Percentiles rank a stretch among this genome's conserved stretches.
Conservation (phyloP, 306 rosid genomes). For the Aeschynomene evenia region DNA sequence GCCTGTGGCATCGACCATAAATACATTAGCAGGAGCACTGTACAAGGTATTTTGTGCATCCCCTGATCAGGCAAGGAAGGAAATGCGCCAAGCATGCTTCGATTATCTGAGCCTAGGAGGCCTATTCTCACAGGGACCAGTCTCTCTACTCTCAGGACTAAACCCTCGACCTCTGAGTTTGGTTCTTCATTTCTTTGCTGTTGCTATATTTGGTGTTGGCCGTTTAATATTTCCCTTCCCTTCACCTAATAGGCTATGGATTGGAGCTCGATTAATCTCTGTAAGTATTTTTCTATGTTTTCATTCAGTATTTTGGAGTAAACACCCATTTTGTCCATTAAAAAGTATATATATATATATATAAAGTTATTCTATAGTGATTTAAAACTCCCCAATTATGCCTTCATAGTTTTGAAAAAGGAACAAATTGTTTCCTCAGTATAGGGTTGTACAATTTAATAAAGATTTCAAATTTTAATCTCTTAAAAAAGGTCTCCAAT, state of each 20-base stretch:
- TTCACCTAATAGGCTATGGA: constrained; percentile 83
- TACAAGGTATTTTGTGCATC: constrained; percentile 94
- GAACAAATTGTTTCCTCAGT: too few relatives aligned
- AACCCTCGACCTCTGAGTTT: constrained; percentile 94
- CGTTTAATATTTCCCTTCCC: constrained; percentile 87
- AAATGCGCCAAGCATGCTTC: constrained; percentile 99
- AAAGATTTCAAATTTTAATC: too few relatives aligned
- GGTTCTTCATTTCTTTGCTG: constrained; percentile 97
- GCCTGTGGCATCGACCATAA: constrained; percentile 99
- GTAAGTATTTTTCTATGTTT: constrained; percentile 42
- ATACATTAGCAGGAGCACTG: constrained; percentile 95
- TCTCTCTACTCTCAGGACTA: constrained; percentile 85
- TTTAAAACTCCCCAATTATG: too few relatives aligned
- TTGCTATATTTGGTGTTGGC: constrained; percentile 89
- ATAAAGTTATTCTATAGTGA: too few relatives aligned
- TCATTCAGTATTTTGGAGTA: background rate
- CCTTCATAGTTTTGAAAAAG: too few relatives aligned
- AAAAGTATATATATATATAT: too few relatives aligned
- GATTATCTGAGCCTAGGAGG: constrained; percentile 99
- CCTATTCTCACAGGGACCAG: constrained; percentile 81
- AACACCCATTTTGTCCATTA: too few relatives aligned
- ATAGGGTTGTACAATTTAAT: too few relatives aligned
- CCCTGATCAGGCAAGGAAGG: constrained; percentile 94
- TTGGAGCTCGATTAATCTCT: constrained; percentile 81
- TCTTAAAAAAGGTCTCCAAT: too few relatives aligned